These are phyloP conservation scores for Cymbopogon citratus DNA, from an alignment of 176 grass and related monocot species.

Conservation along the genomic window DNA sequence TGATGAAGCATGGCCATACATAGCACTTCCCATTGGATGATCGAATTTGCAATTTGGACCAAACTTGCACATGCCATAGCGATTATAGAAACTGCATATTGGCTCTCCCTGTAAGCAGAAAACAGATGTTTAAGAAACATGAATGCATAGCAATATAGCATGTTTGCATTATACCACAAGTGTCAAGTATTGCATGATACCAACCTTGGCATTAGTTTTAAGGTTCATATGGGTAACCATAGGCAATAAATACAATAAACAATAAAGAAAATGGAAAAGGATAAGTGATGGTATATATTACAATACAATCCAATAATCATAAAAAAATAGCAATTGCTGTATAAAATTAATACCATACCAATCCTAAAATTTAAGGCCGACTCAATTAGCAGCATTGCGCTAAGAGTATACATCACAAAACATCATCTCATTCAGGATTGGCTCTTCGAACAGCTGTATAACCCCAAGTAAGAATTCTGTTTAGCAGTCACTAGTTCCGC, in stretches of 20 bases:
- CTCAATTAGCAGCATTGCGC: neutral
- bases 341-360: neutral
- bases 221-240: neutral
- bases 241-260: neutral
- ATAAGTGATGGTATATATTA: neutral
- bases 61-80: constrained; percentile 86
- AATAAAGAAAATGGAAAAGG: neutral
- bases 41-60: constrained; percentile 94
- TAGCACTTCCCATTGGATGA: constrained; percentile 61
- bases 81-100: constrained; percentile 67
- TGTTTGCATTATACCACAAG: constrained; percentile 7
- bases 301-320: neutral
- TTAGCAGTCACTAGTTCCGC: neutral
- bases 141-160: neutral
- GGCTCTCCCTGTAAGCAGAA: constrained; percentile 56
- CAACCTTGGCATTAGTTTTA: neutral
- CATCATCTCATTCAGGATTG: neutral
- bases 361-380: neutral
- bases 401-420: neutral
- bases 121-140: neutral
- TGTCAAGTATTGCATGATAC: neutral
- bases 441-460: neutral
- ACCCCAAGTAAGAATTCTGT: neutral
- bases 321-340: neutral
- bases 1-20: constrained; percentile 51